A percentile compares a stretch with the other conserved stretches of the same genome.
These are phyloP conservation scores for Saksenaea oblongispora DNA, from an alignment of 371 early-diverging fungal species.

Conservation along the genomic window DNA sequence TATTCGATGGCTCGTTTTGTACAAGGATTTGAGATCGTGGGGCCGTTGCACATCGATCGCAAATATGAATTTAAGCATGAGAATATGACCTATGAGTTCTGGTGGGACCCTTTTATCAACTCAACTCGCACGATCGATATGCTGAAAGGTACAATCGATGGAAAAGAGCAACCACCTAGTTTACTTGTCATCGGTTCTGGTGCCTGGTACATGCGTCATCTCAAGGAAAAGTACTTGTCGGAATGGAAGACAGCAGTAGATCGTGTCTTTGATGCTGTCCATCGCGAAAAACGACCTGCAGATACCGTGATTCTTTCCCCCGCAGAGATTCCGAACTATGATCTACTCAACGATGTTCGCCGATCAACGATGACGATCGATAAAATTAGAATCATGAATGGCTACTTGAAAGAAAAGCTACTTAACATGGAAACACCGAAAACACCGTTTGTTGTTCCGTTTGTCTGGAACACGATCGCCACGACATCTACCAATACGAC, in stretches of 20 bases:
- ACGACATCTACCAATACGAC: constrained; percentile 40
- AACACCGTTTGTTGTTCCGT: constrained; percentile 46
- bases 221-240: constrained; percentile 38
- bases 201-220: constrained; percentile 57
- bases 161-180: constrained; percentile 32
- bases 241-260: constrained; percentile 55
- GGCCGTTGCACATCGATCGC: constrained; percentile 36
- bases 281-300: constrained; percentile 22
- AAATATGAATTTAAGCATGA: constrained; percentile 20
- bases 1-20: constrained; percentile 49
- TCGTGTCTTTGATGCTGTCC: constrained; percentile 29
- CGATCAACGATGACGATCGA: constrained; percentile 39
- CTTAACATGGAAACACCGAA: not conserved
- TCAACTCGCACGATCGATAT: constrained; percentile 33
- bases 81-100: constrained; percentile 51
- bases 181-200: constrained; percentile 61
- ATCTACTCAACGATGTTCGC: constrained; percentile 42
- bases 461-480: constrained; percentile 57
- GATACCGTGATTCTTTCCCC: constrained; percentile 41
- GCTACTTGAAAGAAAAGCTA: constrained; percentile 39
- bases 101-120: constrained; percentile 73
- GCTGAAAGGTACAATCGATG: constrained; percentile 18
- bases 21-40: constrained; percentile 29
- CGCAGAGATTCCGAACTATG: constrained; percentile 38
- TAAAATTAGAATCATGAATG: constrained; percentile 58